Conservation (phyloP, 768 basidiomycete genomes). For the Stropharia rugosoannulata region DNA sequence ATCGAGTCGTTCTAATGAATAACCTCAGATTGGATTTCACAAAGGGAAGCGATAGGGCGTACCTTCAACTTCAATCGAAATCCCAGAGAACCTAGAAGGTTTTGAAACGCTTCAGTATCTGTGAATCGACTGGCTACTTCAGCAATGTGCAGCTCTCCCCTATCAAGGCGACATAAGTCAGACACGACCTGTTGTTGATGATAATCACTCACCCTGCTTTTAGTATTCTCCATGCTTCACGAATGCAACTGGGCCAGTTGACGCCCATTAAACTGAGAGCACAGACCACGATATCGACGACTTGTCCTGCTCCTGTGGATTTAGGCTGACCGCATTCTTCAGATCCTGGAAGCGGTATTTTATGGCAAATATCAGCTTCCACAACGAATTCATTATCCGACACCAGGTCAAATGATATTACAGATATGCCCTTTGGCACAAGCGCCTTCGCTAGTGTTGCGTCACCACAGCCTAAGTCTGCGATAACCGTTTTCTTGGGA, state of each 20-base stretch:
- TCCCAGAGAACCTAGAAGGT: constrained; percentile 64
- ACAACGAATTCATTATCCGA: constrained; percentile 74
- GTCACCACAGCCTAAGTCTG: constrained; percentile 95
- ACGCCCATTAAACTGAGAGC: constrained; percentile 96
- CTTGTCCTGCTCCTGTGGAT: constrained; percentile 58
- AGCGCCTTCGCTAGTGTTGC: constrained; percentile 81
- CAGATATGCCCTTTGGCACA: constrained; percentile 62
- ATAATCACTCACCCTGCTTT: constrained; percentile 73
- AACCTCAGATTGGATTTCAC: neutral
- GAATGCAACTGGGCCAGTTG: constrained; percentile 91
- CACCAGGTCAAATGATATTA: constrained; percentile 80
- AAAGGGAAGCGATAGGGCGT: constrained; percentile 1
- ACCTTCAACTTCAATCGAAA: constrained; percentile 76
- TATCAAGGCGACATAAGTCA: constrained; percentile 36
- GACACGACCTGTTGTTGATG: neutral
- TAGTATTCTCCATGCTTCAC: constrained; percentile 88
- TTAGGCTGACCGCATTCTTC: constrained; percentile 41
- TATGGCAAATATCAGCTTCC: constrained; percentile 85
- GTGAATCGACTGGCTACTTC: constrained; percentile 88
- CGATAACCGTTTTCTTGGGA: constrained; percentile 71
- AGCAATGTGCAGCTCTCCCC: constrained; percentile 83
- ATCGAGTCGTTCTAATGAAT: constrained; percentile 69
- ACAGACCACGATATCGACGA: constrained; percentile 92
- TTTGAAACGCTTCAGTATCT: constrained; percentile 63
- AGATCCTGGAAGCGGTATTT: constrained; percentile 84